Percentiles rank a stretch among this genome's conserved stretches.
Conservation (phyloP, 352 stramenopile genomes). For the Phytophthora ohioensis region DNA sequence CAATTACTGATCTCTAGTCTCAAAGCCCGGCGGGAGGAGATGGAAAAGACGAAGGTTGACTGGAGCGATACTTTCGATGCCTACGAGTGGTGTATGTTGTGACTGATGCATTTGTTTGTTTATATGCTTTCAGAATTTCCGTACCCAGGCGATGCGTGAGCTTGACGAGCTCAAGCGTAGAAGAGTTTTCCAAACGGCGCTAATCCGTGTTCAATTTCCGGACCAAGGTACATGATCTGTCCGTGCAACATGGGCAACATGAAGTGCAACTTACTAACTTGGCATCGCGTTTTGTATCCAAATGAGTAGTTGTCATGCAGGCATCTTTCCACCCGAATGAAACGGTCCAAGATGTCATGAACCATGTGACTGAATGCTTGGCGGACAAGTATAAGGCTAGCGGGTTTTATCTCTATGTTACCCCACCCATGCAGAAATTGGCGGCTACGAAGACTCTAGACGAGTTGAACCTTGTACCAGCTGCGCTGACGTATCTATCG, state of each 20-base stretch:
- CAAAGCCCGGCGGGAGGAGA: conserved; percentile 70
- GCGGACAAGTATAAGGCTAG: conserved; percentile 24
- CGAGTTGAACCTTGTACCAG: conserved; percentile 80
- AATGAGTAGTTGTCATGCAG: conserved; percentile 72
- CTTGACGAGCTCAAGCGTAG: conserved; percentile 88
- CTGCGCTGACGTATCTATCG: conserved; percentile 79
- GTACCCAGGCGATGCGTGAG: conserved; percentile 88
- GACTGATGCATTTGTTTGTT: conserved; percentile 24
- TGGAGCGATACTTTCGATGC: conserved; percentile 8
- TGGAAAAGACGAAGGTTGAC: conserved; percentile 81
- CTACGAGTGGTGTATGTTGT: background rate
- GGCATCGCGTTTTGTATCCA: background rate
- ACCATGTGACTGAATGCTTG: conserved; percentile 69
- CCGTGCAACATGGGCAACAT: background rate
- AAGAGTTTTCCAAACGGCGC: conserved; percentile 76
- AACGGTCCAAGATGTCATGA: conserved; percentile 74
- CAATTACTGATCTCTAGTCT: conserved; percentile 81
- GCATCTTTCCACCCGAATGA: conserved; percentile 87
- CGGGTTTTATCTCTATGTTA: conserved; percentile 84
- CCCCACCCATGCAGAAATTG: conserved; percentile 78
- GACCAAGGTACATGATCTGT: conserved; percentile 66
- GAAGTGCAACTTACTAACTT: conserved; percentile 4
- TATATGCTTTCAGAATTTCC: conserved; percentile 68
- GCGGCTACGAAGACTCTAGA: conserved; percentile 60
- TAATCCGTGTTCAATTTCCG: conserved; percentile 87